phyloP scores from a whole-genome alignment of 148 eudicot genomes.

The Vaccinium darrowii region DNA sequence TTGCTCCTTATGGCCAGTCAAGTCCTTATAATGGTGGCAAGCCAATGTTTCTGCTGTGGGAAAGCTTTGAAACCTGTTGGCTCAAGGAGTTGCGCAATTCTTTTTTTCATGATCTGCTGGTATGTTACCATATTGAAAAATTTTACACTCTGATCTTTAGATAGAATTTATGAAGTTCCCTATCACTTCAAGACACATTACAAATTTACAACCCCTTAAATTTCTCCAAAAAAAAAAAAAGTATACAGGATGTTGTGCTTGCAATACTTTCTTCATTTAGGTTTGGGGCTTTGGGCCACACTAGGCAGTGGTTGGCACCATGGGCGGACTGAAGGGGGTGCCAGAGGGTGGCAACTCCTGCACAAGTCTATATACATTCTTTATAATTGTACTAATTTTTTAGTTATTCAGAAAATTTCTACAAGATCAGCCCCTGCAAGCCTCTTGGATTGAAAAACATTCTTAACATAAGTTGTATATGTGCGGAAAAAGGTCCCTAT shows the following conservation, averaged over 20 bases:
- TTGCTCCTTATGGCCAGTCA: conserved; percentile 71
- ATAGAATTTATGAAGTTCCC: background rate
- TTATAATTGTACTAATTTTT: no score
- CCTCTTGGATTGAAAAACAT: no score
- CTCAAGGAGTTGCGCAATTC: conserved; percentile 73
- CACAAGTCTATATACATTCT: no score
- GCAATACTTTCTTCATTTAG: background rate
- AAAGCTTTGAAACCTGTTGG: conserved; percentile 68
- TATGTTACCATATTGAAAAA: conserved; percentile 17
- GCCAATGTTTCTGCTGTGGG: conserved; percentile 89
- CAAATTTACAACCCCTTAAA: background rate
- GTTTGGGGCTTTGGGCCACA: background rate
- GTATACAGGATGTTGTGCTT: background rate
- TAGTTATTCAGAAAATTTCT: no score
- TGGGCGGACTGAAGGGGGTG: no score
- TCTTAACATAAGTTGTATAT: no score
- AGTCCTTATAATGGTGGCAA: conserved; percentile 64
- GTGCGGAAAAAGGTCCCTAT: no score
- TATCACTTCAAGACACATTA: background rate
- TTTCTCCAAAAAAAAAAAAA: background rate
- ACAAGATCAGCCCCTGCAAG: no score
- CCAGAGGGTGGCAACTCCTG: no score
- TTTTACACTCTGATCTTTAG: background rate
- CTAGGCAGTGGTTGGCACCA: background rate
- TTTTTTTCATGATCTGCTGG: conserved; percentile 90